phyloP scores from a whole-genome alignment of 345 rosid species.

The Eucalyptus shirleyi region DNA sequence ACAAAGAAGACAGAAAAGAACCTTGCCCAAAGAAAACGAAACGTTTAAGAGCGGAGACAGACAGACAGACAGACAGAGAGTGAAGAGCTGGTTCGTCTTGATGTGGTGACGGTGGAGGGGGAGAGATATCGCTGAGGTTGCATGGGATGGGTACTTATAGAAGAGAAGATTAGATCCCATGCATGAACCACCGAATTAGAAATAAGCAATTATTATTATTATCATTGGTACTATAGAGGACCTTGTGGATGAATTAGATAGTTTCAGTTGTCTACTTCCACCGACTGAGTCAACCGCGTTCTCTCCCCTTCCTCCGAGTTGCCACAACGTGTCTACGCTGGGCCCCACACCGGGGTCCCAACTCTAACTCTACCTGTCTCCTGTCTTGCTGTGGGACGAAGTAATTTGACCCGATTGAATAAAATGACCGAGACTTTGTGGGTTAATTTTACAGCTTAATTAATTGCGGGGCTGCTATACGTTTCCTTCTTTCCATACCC shows the following conservation, averaged over 20 bases:
- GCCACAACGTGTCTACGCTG: background rate
- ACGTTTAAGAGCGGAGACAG: background rate
- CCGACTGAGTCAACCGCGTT: background rate
- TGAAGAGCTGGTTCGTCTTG: background rate
- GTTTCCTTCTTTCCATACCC: background rate
- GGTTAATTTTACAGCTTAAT: background rate
- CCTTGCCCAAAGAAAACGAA: background rate
- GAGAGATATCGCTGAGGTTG: background rate
- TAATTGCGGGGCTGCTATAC: background rate
- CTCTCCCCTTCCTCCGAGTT: background rate
- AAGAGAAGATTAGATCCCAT: background rate
- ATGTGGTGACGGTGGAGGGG: background rate
- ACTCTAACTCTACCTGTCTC: background rate
- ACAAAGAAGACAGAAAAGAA: background rate
- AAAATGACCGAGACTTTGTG: background rate
- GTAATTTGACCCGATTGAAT: background rate
- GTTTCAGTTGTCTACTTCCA: background rate
- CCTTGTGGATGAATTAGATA: background rate
- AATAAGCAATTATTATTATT: background rate
- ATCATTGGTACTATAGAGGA: background rate
- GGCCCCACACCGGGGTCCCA: background rate
- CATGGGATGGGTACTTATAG: background rate
- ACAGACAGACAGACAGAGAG: background rate
- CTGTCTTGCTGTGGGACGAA: background rate
- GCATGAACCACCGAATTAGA: background rate